These are phyloP conservation scores for Amaranthus hypochondriacus DNA, from an alignment of 148 eudicot genomes.

Conservation along the genomic window DNA sequence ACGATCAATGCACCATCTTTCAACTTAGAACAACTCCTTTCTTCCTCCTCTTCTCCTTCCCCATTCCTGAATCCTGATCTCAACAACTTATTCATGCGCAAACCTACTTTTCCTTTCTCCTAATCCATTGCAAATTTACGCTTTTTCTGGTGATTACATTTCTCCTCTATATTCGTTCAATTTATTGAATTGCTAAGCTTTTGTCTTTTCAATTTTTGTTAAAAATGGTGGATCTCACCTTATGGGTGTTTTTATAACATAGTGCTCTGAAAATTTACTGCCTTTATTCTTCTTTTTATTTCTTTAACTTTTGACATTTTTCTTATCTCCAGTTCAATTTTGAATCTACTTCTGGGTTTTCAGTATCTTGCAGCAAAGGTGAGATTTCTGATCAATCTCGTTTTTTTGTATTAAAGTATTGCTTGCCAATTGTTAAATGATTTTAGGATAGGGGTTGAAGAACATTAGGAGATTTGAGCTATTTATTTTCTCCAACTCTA, in stretches of 20 bases:
- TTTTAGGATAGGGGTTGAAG: background rate
- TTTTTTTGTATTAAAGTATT: background rate
- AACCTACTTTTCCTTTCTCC: background rate
- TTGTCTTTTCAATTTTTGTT: background rate
- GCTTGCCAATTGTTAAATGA: background rate
- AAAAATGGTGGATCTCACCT: slow-evolving; percentile 30
- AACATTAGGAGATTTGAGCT: background rate
- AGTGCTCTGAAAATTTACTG: slow-evolving; percentile 27
- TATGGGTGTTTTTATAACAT: slow-evolving; percentile 10
- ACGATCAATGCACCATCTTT: slow-evolving; percentile 34
- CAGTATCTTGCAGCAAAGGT: slow-evolving; percentile 10
- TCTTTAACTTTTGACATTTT: slow-evolving; percentile 12
- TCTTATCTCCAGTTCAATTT: slow-evolving; percentile 6
- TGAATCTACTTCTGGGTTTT: slow-evolving; percentile 10
- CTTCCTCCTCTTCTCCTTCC: background rate
- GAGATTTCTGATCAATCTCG: slow-evolving; percentile 1
- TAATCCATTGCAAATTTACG: background rate
- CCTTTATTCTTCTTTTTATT: slow-evolving; percentile 27
- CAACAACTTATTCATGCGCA: no score
- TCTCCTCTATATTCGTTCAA: background rate
- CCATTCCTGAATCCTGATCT: background rate
- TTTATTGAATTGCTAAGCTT: background rate
- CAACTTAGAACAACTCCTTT: slow-evolving; percentile 4
- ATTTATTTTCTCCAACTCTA: background rate
- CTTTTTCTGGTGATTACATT: background rate